A percentile compares a stretch with the other conserved stretches of the same genome.
Conservation (phyloP, 2,329 filamentous ascomycete species). For the Clathrospora elynae region DNA sequence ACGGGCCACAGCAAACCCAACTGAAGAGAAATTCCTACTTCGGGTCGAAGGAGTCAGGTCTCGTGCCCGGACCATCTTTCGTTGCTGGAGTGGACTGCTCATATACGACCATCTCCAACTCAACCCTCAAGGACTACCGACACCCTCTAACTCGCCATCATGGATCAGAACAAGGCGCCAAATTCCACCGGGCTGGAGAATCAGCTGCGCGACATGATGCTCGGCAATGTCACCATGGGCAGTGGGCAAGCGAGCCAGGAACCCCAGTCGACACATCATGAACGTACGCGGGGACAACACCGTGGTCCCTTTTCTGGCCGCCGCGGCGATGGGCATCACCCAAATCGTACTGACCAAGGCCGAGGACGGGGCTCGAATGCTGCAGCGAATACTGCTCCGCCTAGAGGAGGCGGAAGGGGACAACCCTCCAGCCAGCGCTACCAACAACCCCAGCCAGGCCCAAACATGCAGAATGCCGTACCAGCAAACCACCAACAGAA, state of each 20-base stretch:
- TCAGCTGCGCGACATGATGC: conserved; percentile 64
- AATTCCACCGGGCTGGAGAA: conserved; percentile 52
- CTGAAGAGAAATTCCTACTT: no score
- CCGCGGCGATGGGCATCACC: conserved; percentile 10
- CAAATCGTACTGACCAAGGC: conserved; percentile 15
- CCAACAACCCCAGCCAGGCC: conserved; percentile 15
- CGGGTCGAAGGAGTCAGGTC: no score
- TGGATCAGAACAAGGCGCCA: conserved; percentile 21
- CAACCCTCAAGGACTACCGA: no score
- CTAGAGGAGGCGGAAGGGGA: conserved; percentile 17
- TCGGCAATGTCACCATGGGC: conserved; percentile 56
- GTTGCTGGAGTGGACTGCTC: no score
- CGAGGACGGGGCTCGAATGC: conserved; percentile 8
- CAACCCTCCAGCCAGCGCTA: conserved; percentile 14
- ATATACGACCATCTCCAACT: no score
- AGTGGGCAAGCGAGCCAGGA: conserved; percentile 23
- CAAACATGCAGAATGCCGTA: conserved; percentile 6
- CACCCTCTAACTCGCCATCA: conserved; percentile 18
- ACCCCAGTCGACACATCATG: conserved; percentile 23
- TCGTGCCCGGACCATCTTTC: no score
- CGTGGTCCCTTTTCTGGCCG: conserved; percentile 21
- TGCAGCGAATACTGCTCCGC: conserved; percentile 4
- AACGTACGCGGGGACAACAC: conserved; percentile 10
- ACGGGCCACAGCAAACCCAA: no score
- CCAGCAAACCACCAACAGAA: conserved; percentile 2